These are phyloP conservation scores for Pseudopediastrum boryanum DNA, from an alignment of 139 green algal genomes.

Conservation along the genomic window DNA sequence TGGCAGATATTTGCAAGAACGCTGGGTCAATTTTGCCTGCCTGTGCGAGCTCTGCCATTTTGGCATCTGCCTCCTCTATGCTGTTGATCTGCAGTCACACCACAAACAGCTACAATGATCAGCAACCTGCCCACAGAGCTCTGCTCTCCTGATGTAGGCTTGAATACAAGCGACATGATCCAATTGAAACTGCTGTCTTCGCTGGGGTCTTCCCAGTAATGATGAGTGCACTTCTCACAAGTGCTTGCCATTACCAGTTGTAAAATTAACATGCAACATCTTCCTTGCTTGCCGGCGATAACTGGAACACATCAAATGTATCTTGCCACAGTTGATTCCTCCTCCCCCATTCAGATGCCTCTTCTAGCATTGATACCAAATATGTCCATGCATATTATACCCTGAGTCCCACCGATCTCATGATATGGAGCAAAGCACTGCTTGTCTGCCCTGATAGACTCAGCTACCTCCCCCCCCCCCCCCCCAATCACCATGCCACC, in stretches of 20 bases:
- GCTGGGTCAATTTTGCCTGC: slow-evolving; percentile 65
- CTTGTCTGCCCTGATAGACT: neutral
- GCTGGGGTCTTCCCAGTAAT: too few species aligned
- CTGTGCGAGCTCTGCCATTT: slow-evolving; percentile 56
- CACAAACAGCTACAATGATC: slow-evolving; percentile 1
- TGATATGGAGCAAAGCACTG: neutral
- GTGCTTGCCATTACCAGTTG: too few species aligned
- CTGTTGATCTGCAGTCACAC: slow-evolving; percentile 46
- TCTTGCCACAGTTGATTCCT: too few species aligned
- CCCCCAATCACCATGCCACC: neutral
- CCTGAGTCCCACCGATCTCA: too few species aligned
- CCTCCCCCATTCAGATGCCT: neutral
- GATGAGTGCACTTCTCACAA: too few species aligned
- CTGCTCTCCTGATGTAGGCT: too few species aligned
- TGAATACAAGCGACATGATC: too few species aligned
- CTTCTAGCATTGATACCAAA: neutral
- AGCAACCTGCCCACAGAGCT: neutral
- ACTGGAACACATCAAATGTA: too few species aligned
- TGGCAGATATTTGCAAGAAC: slow-evolving; percentile 56
- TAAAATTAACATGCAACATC: too few species aligned
- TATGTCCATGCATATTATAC: too few species aligned
- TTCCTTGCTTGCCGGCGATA: too few species aligned
- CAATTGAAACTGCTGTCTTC: too few species aligned
- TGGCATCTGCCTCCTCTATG: slow-evolving; percentile 53
- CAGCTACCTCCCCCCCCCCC: neutral